These are phyloP conservation scores for Endotrypanum monterogeii DNA, from an alignment of 208 protist genomes.

Conservation along the genomic window DNA sequence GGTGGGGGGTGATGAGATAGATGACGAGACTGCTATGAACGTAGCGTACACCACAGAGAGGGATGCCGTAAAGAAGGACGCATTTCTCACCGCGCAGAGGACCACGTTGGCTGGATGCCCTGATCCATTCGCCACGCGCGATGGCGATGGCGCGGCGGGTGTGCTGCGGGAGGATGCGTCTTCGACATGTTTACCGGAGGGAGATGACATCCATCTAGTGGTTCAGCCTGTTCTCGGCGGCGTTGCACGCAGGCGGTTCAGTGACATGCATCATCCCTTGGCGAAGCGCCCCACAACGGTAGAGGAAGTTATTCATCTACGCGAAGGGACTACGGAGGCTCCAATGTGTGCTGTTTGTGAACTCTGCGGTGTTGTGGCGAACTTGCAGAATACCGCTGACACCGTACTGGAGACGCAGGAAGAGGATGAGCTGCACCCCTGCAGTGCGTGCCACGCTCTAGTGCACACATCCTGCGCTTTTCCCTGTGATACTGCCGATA, in stretches of 20 bases:
- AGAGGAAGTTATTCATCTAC: background rate
- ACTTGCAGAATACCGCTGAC: background rate
- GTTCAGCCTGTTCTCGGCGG: conserved; percentile 23
- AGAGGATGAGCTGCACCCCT: conserved; percentile 26
- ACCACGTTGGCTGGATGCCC: conserved; percentile 18
- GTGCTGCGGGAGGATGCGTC: background rate
- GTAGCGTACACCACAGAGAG: conserved; percentile 13
- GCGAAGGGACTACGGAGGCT: background rate
- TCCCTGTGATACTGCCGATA: background rate
- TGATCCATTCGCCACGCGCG: background rate
- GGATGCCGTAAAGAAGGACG: conserved; percentile 1
- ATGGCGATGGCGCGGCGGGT: background rate
- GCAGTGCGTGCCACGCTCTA: conserved; percentile 19
- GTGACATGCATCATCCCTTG: background rate
- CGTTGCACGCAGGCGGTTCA: background rate
- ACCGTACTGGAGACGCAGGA: background rate
- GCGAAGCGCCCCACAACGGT: background rate
- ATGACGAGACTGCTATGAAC: conserved; percentile 6
- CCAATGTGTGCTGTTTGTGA: conserved; percentile 48
- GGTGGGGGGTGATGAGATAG: background rate
- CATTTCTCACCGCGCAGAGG: conserved; percentile 7
- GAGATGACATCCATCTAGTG: conserved; percentile 10
- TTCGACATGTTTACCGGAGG: background rate
- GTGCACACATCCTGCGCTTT: conserved; percentile 34
- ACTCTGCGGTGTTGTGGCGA: conserved; percentile 26